Evolutionary conservation across 1,284 basidiomycete genomes (phyloP).

Genomic region (Heterobasidion parviporum): DNA sequence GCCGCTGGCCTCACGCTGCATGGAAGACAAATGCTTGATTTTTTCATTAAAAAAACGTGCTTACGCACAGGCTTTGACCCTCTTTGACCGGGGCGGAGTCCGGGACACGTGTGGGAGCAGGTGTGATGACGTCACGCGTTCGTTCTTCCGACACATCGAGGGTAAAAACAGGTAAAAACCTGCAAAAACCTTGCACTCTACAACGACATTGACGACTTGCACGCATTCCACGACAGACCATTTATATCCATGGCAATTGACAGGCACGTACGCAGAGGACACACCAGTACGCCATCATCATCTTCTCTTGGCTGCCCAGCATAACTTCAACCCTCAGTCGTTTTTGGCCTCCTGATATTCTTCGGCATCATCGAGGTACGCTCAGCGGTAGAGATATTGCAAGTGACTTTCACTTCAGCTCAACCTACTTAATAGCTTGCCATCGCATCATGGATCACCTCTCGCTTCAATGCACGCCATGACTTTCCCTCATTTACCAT

Average conservation of each 20-base stretch:
- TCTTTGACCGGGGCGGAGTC: too few relatives aligned
- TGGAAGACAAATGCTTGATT: too few relatives aligned
- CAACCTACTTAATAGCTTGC: slow-evolving; percentile 33
- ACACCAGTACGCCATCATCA: background rate
- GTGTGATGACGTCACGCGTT: too few relatives aligned
- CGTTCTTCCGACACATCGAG: too few relatives aligned
- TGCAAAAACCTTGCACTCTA: background rate
- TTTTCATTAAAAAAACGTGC: too few relatives aligned
- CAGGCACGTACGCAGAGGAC: slow-evolving; percentile 5
- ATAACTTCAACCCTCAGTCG: background rate
- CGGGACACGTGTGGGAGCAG: too few relatives aligned
- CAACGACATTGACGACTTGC: background rate
- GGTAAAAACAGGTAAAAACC: too few relatives aligned
- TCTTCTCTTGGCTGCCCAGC: background rate
- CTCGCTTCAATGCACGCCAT: slow-evolving; percentile 45
- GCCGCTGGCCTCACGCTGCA: too few relatives aligned
- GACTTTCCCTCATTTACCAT: slow-evolving; percentile 41
- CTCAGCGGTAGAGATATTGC: too few relatives aligned
- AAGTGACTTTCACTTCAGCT: too few relatives aligned
- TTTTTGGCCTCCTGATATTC: slow-evolving; percentile 1
- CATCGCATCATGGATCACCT: slow-evolving; percentile 61
- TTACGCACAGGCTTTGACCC: too few relatives aligned
- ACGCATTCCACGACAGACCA: background rate
- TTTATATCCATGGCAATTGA: slow-evolving; percentile 1
- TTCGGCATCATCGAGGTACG: slow-evolving; percentile 5